A percentile compares a stretch with the other conserved stretches of the same genome.
phyloP scores from a whole-genome alignment of 2,329 filamentous ascomycete genomes.

The Sphaceloma murrayae region DNA sequence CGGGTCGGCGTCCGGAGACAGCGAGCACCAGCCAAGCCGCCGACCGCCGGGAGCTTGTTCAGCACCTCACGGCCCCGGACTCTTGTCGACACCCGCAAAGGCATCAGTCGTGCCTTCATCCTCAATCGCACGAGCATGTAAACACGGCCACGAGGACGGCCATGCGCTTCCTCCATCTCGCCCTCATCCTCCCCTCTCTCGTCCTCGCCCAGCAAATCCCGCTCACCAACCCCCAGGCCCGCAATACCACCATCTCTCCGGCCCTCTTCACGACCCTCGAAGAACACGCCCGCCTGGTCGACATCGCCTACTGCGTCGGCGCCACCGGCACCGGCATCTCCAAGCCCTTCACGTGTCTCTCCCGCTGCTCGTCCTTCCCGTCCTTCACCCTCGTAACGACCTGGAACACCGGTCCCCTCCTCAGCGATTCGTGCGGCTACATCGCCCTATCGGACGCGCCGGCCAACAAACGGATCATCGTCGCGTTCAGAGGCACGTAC shows the following conservation, averaged over 20 bases:
- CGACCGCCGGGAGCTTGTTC: conserved; percentile 3
- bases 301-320: conserved; percentile 90
- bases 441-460: conserved; percentile 72
- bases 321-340: conserved; percentile 71
- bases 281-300: conserved; percentile 80
- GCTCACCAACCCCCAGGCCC: conserved; percentile 25
- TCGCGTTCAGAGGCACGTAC: conserved; percentile 91
- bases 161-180: conserved; percentile 21
- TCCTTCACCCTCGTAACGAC: conserved; percentile 68
- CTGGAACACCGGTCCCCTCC: conserved; percentile 80
- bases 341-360: conserved; percentile 75
- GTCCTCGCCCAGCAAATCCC: conserved; percentile 25
- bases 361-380: conserved; percentile 76
- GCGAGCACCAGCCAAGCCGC: conserved; percentile 3
- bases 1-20: conserved; percentile 1
- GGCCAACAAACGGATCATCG: conserved; percentile 55
- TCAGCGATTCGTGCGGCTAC: conserved; percentile 90
- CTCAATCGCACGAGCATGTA: not conserved
- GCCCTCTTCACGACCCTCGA: conserved; percentile 72
- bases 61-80: conserved; percentile 1
- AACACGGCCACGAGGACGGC: conserved; percentile 3
- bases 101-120: no score
- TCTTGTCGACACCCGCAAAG: no score
- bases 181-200: conserved; percentile 21
- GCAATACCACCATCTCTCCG: conserved; percentile 43